phyloP scores from a whole-genome alignment of 2,329 filamentous ascomycete species.

The Aspergillus pseudotamarii region DNA sequence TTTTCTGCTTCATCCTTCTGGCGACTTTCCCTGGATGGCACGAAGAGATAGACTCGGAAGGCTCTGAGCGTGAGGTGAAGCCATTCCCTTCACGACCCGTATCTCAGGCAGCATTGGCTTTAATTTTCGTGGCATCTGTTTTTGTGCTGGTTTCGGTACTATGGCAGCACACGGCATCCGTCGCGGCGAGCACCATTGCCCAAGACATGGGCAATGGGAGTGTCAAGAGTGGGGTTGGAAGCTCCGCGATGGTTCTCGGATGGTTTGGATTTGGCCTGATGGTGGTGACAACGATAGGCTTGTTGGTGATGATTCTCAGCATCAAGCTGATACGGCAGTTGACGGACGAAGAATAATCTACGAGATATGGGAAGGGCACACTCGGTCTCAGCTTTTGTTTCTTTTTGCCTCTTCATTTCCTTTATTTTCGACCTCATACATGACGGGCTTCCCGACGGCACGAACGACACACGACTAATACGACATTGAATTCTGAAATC shows the following conservation, averaged over 20 bases:
- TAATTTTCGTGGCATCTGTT: slow-evolving; percentile 75
- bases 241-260: slow-evolving; percentile 91
- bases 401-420: slow-evolving; percentile 9
- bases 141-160: slow-evolving; percentile 67
- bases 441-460: slow-evolving; percentile 14
- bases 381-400: slow-evolving; percentile 8
- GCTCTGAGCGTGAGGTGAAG: slow-evolving; percentile 87
- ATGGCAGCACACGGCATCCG: slow-evolving; percentile 83
- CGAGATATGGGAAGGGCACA: not conserved
- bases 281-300: slow-evolving; percentile 91
- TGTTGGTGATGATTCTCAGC: slow-evolving; percentile 95
- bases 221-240: slow-evolving; percentile 85
- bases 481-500: slow-evolving; percentile 11
- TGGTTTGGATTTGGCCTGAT: slow-evolving; percentile 96
- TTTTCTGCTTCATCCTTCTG: slow-evolving; percentile 90
- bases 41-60: slow-evolving; percentile 78
- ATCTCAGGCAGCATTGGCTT: slow-evolving; percentile 86
- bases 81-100: slow-evolving; percentile 91
- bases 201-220: slow-evolving; percentile 91
- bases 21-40: slow-evolving; percentile 98
- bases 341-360: slow-evolving; percentile 44
- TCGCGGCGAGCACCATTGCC: slow-evolving; percentile 89
- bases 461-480: slow-evolving; percentile 23
- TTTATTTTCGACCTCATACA: not conserved
- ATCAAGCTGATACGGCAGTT: slow-evolving; percentile 74